Evolutionary conservation across 139 green algal species (phyloP).

Genomic region (Pedinophyceae sp.): DNA sequence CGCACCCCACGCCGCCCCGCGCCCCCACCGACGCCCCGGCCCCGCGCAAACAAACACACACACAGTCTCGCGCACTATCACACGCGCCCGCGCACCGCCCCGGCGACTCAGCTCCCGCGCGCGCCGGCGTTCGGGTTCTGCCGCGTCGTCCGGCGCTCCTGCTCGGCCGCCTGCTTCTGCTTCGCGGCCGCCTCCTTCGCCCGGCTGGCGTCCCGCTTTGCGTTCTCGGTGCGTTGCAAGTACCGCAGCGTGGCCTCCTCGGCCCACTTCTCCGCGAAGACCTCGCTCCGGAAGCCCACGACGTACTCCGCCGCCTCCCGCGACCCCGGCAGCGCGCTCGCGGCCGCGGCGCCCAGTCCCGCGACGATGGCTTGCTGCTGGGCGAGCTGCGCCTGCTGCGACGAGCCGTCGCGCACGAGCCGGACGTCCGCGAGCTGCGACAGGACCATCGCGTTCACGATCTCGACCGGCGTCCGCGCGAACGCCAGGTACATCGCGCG

Average conservation of each 20-base stretch:
- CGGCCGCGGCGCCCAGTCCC: conserved; percentile 7
- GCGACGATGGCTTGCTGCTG: conserved; percentile 12
- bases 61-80: too few species aligned
- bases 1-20: too few species aligned
- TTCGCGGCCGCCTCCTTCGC: too few species aligned
- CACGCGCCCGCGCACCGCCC: too few species aligned
- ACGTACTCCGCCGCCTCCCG: background rate
- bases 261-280: conserved; percentile 50
- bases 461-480: conserved; percentile 46
- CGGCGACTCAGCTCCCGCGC: too few species aligned
- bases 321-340: conserved; percentile 11
- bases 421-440: conserved; percentile 24
- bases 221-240: conserved; percentile 34
- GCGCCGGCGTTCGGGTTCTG: too few species aligned
- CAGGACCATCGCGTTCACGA: conserved; percentile 52
- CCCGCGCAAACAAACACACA: too few species aligned
- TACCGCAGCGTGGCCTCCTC: conserved; percentile 58
- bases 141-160: too few species aligned
- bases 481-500: conserved; percentile 56
- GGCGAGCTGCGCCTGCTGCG: conserved; percentile 8
- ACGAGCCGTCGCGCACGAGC: conserved; percentile 1
- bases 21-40: too few species aligned
- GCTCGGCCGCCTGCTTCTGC: too few species aligned
- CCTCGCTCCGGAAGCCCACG: background rate
- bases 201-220: too few species aligned